These are phyloP conservation scores for Xylariaceae sp. DNA, from an alignment of 2,329 filamentous ascomycete genomes.

Conservation along the genomic window DNA sequence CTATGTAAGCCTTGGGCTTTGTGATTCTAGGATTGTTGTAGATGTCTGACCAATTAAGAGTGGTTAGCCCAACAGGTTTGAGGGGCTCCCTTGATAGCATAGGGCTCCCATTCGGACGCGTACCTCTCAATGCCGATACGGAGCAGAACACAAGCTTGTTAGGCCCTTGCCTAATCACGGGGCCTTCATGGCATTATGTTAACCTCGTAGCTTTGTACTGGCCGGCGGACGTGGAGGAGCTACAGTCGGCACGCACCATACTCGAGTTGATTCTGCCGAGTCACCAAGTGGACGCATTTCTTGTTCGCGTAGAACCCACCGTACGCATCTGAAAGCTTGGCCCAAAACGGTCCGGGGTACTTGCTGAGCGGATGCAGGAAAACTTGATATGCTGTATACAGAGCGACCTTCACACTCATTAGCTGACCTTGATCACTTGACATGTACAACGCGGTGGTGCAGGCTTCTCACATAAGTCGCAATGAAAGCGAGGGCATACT, in stretches of 20 bases:
- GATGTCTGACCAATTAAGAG: slow-evolving; percentile 3
- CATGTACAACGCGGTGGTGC: neutral
- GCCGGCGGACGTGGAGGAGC: neutral
- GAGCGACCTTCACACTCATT: neutral
- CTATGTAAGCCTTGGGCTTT: slow-evolving; percentile 5
- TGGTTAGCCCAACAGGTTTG: neutral
- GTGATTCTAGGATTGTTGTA: neutral
- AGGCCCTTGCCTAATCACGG: slow-evolving; percentile 1
- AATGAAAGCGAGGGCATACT: neutral
- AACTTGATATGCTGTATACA: neutral
- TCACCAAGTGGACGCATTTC: neutral
- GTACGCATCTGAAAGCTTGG: neutral
- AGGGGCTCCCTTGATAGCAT: neutral
- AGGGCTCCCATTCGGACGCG: neutral
- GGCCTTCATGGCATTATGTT: neutral
- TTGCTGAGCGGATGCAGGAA: neutral
- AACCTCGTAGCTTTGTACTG: neutral
- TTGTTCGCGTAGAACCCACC: neutral
- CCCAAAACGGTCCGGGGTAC: neutral
- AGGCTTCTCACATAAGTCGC: neutral
- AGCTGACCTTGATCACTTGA: neutral
- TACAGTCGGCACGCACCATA: neutral
- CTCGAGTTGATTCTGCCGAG: neutral
- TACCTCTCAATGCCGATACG: neutral
- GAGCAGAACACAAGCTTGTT: slow-evolving; percentile 4